A percentile compares a stretch with the other conserved stretches of the same genome.
Conservation (phyloP, 2,329 filamentous ascomycete genomes). For the Diaporthe helianthi region DNA sequence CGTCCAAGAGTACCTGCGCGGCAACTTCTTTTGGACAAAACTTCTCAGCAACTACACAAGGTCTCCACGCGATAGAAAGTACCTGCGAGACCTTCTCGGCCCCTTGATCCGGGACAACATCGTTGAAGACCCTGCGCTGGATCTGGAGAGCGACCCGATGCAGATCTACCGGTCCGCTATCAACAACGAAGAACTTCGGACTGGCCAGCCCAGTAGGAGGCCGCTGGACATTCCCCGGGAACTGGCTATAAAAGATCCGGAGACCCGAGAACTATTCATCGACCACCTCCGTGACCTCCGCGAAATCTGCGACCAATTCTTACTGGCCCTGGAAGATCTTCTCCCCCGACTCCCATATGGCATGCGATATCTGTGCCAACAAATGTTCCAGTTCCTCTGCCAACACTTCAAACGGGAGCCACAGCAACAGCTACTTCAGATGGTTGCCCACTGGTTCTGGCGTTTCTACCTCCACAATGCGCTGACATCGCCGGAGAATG, state of each 20-base stretch:
- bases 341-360: conserved; percentile 92
- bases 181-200: conserved; percentile 96
- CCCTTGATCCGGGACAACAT: conserved; percentile 90
- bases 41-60: conserved; percentile 87
- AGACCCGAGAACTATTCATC: conserved; percentile 92
- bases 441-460: conserved; percentile 93
- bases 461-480: conserved; percentile 92
- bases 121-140: conserved; percentile 87
- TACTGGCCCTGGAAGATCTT: conserved; percentile 80
- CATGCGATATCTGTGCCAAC: conserved; percentile 83
- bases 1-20: conserved; percentile 85
- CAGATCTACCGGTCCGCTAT: conserved; percentile 96
- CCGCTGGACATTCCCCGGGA: conserved; percentile 88
- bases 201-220: conserved; percentile 81
- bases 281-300: conserved; percentile 92
- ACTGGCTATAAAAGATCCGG: conserved; percentile 92
- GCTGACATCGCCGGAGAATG: conserved; percentile 86
- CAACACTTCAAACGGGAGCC: conserved; percentile 82
- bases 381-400: conserved; percentile 81
- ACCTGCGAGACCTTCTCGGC: conserved; percentile 84
- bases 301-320: conserved; percentile 92
- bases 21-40: conserved; percentile 92
- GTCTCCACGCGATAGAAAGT: conserved; percentile 91
- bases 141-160: conserved; percentile 95
- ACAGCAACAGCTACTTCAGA: conserved; percentile 77